phyloP scores from a whole-genome alignment of 768 basidiomycete species.

The Cytidiella melzeri region DNA sequence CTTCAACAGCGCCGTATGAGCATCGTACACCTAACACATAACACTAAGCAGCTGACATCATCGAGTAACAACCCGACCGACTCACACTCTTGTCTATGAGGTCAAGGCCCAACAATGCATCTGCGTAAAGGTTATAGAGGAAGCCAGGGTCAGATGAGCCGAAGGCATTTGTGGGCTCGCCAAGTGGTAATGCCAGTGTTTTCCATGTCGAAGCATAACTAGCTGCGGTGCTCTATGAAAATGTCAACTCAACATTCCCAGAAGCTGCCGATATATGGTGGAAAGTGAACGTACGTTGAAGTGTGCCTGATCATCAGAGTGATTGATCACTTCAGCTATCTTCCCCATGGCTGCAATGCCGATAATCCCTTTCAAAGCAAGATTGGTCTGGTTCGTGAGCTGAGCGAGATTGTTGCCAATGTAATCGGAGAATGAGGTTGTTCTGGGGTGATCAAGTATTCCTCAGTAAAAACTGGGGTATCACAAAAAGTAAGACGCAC shows the following conservation, averaged over 20 bases:
- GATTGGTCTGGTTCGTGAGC: conserved; percentile 63
- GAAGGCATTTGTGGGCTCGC: neutral
- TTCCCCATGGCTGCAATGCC: conserved; percentile 59
- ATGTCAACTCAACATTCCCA: too few relatives aligned
- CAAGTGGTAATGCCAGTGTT: neutral
- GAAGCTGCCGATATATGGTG: too few relatives aligned
- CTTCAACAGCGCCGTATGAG: neutral
- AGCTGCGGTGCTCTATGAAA: too few relatives aligned
- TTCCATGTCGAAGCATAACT: neutral
- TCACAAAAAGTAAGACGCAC: too few relatives aligned
- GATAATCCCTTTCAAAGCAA: conserved; percentile 65
- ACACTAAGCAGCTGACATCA: neutral
- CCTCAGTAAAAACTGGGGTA: too few relatives aligned
- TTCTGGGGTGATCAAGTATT: neutral
- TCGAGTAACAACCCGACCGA: neutral
- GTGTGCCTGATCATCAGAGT: conserved; percentile 11
- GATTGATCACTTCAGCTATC: conserved; percentile 31
- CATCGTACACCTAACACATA: neutral
- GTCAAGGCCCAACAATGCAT: neutral
- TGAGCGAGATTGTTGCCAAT: neutral
- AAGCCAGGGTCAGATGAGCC: neutral
- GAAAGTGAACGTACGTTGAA: conserved; percentile 25
- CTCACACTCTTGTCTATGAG: neutral
- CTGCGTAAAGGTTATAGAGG: neutral
- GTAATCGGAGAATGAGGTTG: neutral